A percentile compares a stretch with the other conserved stretches of the same genome.
phyloP scores from a whole-genome alignment of 169 alveolate genomes.

The Cardiosporidium cionae region DNA sequence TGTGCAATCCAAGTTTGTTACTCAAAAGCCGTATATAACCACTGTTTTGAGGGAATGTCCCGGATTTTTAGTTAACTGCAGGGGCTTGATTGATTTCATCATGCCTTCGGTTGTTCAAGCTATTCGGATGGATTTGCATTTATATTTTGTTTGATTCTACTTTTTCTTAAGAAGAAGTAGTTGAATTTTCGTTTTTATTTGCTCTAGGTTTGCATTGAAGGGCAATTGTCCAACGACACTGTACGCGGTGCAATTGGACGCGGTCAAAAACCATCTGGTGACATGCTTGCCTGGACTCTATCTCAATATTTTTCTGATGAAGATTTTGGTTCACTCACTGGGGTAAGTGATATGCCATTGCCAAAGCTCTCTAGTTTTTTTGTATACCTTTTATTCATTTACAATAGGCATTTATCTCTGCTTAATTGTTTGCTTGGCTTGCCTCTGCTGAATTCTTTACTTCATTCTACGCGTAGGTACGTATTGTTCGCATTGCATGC shows the following conservation, averaged over 20 bases:
- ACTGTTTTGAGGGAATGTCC: no score
- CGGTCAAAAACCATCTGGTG: slow-evolving; percentile 84
- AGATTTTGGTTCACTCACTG: slow-evolving; percentile 74
- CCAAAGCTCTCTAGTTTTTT: no score
- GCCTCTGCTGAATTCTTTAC: neutral
- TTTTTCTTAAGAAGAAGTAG: neutral
- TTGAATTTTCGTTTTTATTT: neutral
- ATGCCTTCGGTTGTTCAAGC: no score
- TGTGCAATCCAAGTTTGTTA: slow-evolving; percentile 67
- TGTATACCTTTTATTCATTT: no score
- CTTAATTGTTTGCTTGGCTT: no score
- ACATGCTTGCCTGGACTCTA: slow-evolving; percentile 95
- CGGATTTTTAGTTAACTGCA: no score
- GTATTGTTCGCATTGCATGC: slow-evolving; percentile 98
- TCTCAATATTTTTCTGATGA: slow-evolving; percentile 89
- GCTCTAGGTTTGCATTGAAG: slow-evolving; percentile 35
- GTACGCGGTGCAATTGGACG: slow-evolving; percentile 35
- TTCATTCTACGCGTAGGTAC: slow-evolving; percentile 45
- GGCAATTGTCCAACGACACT: slow-evolving; percentile 14
- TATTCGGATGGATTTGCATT: no score
- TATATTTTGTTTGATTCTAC: no score
- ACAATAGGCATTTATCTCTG: neutral
- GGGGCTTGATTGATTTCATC: no score
- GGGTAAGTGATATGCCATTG: no score
- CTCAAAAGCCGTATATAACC: no score